Evolutionary conservation across 495 filamentous ascomycete species (phyloP).

Genomic region (Daldinia decipiens): DNA sequence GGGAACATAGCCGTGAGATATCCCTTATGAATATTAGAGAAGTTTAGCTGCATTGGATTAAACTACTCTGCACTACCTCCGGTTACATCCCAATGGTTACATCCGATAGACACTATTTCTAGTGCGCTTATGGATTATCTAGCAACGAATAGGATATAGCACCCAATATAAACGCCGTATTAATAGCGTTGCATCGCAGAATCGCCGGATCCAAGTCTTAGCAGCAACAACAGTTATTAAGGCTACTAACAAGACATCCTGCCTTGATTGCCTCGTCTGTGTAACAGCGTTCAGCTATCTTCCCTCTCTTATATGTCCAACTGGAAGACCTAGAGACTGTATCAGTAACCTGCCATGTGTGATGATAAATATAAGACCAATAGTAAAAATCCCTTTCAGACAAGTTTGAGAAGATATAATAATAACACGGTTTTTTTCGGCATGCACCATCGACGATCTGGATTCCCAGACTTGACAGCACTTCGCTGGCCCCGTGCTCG

Average conservation of each 20-base stretch:
- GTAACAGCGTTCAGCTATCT: not conserved
- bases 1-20: not conserved
- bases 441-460: constrained; percentile 46
- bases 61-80: not conserved
- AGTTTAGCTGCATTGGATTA: not conserved
- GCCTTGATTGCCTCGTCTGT: not conserved
- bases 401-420: constrained; percentile 61
- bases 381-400: constrained; percentile 49
- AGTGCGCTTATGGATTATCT: not conserved
- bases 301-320: not conserved
- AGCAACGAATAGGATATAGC: not conserved
- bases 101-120: not conserved
- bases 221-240: not conserved
- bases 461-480: constrained; percentile 43
- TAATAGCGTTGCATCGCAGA: not conserved
- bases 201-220: not conserved
- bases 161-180: not conserved
- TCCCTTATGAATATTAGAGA: not conserved
- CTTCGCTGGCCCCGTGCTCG: constrained; percentile 66
- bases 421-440: constrained; percentile 61
- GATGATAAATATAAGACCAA: not conserved
- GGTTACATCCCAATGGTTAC: too few relatives aligned
- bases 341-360: constrained; percentile 8
- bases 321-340: not conserved
- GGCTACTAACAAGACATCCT: not conserved